Percentiles rank a stretch among this genome's conserved stretches.
Evolutionary conservation across 176 grass and related monocot species (phyloP).

Genomic region (Lolium perenne): DNA sequence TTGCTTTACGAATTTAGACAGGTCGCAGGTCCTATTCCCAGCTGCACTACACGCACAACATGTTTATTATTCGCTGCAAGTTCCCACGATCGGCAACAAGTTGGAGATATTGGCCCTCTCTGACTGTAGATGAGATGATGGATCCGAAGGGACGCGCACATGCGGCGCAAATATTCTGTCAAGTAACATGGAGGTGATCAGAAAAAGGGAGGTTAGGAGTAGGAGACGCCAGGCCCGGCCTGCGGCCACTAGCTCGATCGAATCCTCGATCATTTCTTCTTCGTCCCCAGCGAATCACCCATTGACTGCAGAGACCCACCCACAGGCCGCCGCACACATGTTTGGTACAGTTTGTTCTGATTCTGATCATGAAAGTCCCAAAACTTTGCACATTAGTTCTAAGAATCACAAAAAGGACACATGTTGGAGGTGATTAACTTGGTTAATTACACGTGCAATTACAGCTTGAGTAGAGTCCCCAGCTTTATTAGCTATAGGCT

Average conservation of each 20-base stretch:
- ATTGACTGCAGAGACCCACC: constrained; percentile 16
- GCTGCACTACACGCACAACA: background rate
- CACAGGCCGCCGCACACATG: constrained; percentile 31
- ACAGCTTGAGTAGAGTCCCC: background rate
- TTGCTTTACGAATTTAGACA: background rate
- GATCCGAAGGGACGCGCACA: constrained; percentile 32
- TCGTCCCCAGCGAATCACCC: constrained; percentile 31
- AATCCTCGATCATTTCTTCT: background rate
- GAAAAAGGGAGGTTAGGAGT: background rate
- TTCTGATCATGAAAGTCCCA: background rate
- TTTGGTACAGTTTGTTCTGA: background rate
- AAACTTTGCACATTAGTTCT: background rate
- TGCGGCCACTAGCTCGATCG: background rate
- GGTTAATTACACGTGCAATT: no score
- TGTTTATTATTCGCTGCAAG: constrained; percentile 18
- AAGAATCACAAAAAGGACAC: background rate
- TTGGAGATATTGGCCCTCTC: background rate
- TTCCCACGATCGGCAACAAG: background rate
- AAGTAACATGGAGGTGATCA: constrained; percentile 30
- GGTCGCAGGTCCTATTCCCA: background rate
- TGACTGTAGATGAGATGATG: constrained; percentile 11
- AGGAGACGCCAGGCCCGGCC: background rate
- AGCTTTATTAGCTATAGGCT: background rate
- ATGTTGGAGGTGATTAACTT: no score
- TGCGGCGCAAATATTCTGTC: constrained; percentile 31